Evolutionary conservation across 1,139 yeast species (phyloP).

Genomic region (Kodamaea sp.): DNA sequence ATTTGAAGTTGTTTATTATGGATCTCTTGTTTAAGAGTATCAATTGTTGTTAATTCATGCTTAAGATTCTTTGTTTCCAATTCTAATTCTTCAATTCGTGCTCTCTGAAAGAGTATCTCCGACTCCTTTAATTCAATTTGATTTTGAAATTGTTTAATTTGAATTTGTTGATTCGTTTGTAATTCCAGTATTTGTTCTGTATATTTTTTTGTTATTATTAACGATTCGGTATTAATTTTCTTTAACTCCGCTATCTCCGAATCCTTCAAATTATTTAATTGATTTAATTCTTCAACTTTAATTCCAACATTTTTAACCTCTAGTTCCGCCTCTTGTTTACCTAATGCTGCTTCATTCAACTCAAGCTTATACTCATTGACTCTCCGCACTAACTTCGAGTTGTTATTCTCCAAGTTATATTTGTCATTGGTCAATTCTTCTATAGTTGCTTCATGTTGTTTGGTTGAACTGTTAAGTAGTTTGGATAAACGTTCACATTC

Average conservation of each 20-base stretch:
- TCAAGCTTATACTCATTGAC: slow-evolving; percentile 39
- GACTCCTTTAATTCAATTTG: not conserved
- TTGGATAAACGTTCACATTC: slow-evolving; percentile 65
- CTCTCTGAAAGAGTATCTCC: too few species aligned
- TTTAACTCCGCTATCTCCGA: slow-evolving; percentile 7
- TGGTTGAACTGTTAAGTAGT: slow-evolving; percentile 45
- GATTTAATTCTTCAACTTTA: slow-evolving; percentile 47
- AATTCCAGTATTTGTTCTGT: slow-evolving; percentile 6
- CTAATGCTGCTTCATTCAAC: slow-evolving; percentile 45
- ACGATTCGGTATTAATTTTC: slow-evolving; percentile 8
- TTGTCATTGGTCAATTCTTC: slow-evolving; percentile 45
- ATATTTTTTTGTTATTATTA: slow-evolving; percentile 10
- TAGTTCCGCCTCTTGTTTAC: slow-evolving; percentile 46
- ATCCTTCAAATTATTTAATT: slow-evolving; percentile 10
- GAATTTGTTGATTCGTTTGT: slow-evolving; percentile 1
- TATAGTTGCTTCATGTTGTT: slow-evolving; percentile 43
- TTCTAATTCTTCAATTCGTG: slow-evolving; percentile 1
- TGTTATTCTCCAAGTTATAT: slow-evolving; percentile 40
- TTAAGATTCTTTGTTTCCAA: slow-evolving; percentile 14
- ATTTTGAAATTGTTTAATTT: not conserved
- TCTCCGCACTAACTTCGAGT: slow-evolving; percentile 30
- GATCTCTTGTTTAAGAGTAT: slow-evolving; percentile 30
- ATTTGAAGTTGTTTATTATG: slow-evolving; percentile 76
- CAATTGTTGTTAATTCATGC: slow-evolving; percentile 19
- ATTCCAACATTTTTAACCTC: slow-evolving; percentile 39